Conservation (phyloP, 805 yeast genomes). For the Cyberlindnera mississippiensis region DNA sequence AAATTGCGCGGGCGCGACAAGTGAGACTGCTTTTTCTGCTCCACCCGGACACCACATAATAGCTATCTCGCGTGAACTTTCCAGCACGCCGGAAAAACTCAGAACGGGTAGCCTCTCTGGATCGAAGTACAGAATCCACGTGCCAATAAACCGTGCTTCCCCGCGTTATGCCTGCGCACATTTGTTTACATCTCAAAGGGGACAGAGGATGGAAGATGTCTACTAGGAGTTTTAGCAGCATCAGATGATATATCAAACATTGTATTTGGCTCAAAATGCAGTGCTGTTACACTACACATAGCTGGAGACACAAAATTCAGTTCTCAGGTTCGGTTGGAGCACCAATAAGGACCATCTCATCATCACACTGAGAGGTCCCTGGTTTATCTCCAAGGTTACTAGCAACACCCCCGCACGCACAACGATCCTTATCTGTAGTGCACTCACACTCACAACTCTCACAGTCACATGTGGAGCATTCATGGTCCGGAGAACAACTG, state of each 20-base stretch:
- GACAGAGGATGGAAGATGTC: too few species aligned
- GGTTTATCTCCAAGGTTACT: not conserved
- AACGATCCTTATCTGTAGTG: not conserved
- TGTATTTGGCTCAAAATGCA: not conserved
- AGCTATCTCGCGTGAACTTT: constrained; percentile 5
- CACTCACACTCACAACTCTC: not conserved
- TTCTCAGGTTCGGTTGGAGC: constrained; percentile 6
- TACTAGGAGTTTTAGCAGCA: too few species aligned
- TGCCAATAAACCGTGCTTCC: constrained; percentile 1
- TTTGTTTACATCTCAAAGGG: too few species aligned
- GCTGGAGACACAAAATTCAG: not conserved
- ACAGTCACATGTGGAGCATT: not conserved
- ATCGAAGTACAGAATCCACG: not conserved
- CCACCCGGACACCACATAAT: constrained; percentile 20
- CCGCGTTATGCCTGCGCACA: too few species aligned
- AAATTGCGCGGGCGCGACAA: not conserved
- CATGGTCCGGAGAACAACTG: not conserved
- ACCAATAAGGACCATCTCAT: constrained; percentile 9
- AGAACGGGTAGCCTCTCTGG: not conserved
- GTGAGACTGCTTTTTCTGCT: constrained; percentile 21
- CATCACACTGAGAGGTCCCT: constrained; percentile 2
- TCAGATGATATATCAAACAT: not conserved
- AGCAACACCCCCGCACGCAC: not conserved
- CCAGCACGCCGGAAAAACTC: constrained; percentile 1
- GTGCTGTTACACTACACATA: not conserved